Conservation (phyloP, 2,329 filamentous ascomycete genomes). For the Thermomyces lanuginosus region DNA sequence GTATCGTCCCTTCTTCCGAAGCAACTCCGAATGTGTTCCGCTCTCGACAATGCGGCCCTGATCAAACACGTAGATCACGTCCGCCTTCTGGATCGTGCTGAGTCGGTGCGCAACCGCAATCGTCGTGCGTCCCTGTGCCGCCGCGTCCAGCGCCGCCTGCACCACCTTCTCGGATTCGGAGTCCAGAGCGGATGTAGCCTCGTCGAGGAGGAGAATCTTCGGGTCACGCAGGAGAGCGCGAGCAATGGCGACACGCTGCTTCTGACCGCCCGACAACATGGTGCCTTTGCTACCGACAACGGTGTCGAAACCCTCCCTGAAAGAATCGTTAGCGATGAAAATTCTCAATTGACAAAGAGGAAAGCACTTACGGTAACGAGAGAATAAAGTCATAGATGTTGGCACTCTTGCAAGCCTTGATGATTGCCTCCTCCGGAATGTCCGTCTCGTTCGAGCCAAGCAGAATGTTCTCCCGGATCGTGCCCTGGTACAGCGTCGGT, state of each 20-base stretch:
- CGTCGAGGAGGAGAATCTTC: constrained; percentile 66
- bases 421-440: constrained; percentile 47
- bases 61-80: constrained; percentile 79
- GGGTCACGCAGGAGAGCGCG: constrained; percentile 62
- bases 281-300: constrained; percentile 52
- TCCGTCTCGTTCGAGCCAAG: constrained; percentile 61
- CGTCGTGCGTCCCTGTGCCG: constrained; percentile 64
- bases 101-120: constrained; percentile 81
- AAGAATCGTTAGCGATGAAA: constrained; percentile 40
- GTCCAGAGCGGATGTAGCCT: constrained; percentile 73
- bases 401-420: constrained; percentile 55
- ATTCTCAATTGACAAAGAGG: constrained; percentile 38
- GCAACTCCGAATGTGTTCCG: constrained; percentile 57
- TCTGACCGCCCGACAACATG: constrained; percentile 68
- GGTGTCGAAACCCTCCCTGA: constrained; percentile 48
- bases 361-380: constrained; percentile 16
- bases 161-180: constrained; percentile 77
- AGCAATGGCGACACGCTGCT: constrained; percentile 64
- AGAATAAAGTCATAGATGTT: constrained; percentile 88
- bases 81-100: constrained; percentile 69
- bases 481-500: constrained; percentile 73
- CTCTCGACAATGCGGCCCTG: constrained; percentile 63
- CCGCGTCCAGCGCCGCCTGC: constrained; percentile 65
- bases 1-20: constrained; percentile 53
- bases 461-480: constrained; percentile 75